phyloP scores from a whole-genome alignment of 2,329 filamentous ascomycete species.

The Sarocladiaceae sp. region DNA sequence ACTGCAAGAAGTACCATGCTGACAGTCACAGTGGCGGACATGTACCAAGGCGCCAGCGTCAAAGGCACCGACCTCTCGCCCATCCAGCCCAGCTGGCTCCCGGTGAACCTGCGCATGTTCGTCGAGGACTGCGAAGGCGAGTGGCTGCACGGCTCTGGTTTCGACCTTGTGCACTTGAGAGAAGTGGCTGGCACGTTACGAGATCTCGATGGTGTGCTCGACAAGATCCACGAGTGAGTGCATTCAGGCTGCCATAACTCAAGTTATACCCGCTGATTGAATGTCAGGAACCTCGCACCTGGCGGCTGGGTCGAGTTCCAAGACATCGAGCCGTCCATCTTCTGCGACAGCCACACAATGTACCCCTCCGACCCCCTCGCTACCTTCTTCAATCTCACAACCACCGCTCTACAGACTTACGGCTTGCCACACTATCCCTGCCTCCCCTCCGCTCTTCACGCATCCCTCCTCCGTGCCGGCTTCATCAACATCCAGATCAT shows the following conservation, averaged over 20 bases:
- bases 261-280: background rate
- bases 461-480: conserved; percentile 31
- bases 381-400: conserved; percentile 26
- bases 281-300: conserved; percentile 30
- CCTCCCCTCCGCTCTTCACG: conserved; percentile 23
- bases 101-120: conserved; percentile 54
- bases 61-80: conserved; percentile 40
- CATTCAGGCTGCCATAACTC: conserved; percentile 10
- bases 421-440: conserved; percentile 32
- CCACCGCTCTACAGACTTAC: conserved; percentile 26
- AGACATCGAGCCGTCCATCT: conserved; percentile 34
- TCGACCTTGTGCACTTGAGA: conserved; percentile 50
- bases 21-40: conserved; percentile 35
- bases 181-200: conserved; percentile 43
- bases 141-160: conserved; percentile 47
- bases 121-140: conserved; percentile 54
- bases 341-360: conserved; percentile 40
- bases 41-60: conserved; percentile 35
- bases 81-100: conserved; percentile 45
- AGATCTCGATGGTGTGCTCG: conserved; percentile 43
- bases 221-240: conserved; percentile 27
- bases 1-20: background rate
- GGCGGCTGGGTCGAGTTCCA: conserved; percentile 49
- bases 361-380: conserved; percentile 30
- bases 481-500: conserved; percentile 37